Evolutionary conservation across 2,329 filamentous ascomycete species (phyloP).

Genomic region (Rutstroemia sp.): DNA sequence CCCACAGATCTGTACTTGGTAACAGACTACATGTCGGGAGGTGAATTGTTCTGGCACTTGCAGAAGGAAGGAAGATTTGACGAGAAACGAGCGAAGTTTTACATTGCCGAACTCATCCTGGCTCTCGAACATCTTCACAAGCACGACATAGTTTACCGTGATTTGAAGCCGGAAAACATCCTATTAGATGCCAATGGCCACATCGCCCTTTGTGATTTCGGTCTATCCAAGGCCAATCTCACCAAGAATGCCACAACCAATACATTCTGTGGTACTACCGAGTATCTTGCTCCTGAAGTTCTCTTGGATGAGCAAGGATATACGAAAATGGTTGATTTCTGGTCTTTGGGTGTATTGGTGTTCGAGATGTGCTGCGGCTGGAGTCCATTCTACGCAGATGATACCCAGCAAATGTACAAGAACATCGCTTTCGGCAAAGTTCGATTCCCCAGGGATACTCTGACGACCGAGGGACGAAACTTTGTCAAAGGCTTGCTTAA

Average conservation of each 20-base stretch:
- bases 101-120: constrained; percentile 94
- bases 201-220: constrained; percentile 96
- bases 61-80: constrained; percentile 96
- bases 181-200: constrained; percentile 94
- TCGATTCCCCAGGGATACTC: constrained; percentile 86
- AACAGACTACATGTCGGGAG: constrained; percentile 98
- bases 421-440: constrained; percentile 99
- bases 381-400: constrained; percentile 98
- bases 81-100: constrained; percentile 93
- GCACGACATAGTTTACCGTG: constrained; percentile 95
- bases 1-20: constrained; percentile 96
- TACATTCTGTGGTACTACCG: constrained; percentile 96
- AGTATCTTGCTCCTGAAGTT: constrained; percentile 94
- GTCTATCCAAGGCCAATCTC: constrained; percentile 92
- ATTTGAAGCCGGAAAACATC: constrained; percentile 97
- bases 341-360: constrained; percentile 93
- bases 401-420: constrained; percentile 99
- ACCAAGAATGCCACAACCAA: constrained; percentile 98
- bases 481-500: constrained; percentile 98
- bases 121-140: constrained; percentile 92
- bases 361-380: constrained; percentile 99
- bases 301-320: constrained; percentile 94
- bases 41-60: constrained; percentile 96
- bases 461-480: constrained; percentile 90
- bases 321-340: constrained; percentile 99